Evolutionary conservation across 495 filamentous ascomycete genomes (phyloP), one percentile per base, ranked within the genome.

Genomic region (Cryomyces antarcticus): DNA sequence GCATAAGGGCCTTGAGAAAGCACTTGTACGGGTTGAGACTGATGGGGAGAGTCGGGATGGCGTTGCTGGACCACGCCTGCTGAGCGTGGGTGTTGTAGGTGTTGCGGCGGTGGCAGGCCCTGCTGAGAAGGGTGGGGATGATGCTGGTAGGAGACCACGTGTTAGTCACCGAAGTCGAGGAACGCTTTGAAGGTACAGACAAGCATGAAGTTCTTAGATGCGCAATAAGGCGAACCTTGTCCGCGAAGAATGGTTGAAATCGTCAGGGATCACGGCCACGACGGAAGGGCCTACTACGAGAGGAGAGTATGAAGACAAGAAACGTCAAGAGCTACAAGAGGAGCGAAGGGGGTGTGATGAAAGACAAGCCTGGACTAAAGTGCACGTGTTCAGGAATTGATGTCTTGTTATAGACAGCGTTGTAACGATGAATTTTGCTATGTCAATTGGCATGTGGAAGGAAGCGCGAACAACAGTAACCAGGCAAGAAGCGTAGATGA

Each of bases 71-170:
- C 41, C 46, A 60, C 48, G 7, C 51, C 49, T 35, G 47, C 39
- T 24, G 58, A 45, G 13, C 53, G 50, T 41, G 57, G 48, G 41
- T 61, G 57, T 40, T 60, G 57, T 30, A 60, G 52, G 31, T 57
- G 58, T 39, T 59, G 51, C 38, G 59, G 57, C 40, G 59, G 59
- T 47, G 57, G 57, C 37, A 57, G 60, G 51, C 57, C 60, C 44
- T 60, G 56, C 46, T 55, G 53, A 24, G 42, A 42, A 39, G 52
- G 35, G 49, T 58, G 49, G 52, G 57, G 53, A 45, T 60, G 60
- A 57, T 63, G 56, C 58, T 61, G 49, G 45, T 24, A 48, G 44
- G 43, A 34, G 39, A 31, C 30, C 30, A 47, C 43, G 42, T 31
- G 49, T 57, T 43, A 52, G 49, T 1, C 46, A 41, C 47, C 12